Percentiles rank a stretch among this genome's conserved stretches.
These are phyloP conservation scores for Gardenia jasminoides DNA, from an alignment of 257 asterid species.

Conservation along the genomic window DNA sequence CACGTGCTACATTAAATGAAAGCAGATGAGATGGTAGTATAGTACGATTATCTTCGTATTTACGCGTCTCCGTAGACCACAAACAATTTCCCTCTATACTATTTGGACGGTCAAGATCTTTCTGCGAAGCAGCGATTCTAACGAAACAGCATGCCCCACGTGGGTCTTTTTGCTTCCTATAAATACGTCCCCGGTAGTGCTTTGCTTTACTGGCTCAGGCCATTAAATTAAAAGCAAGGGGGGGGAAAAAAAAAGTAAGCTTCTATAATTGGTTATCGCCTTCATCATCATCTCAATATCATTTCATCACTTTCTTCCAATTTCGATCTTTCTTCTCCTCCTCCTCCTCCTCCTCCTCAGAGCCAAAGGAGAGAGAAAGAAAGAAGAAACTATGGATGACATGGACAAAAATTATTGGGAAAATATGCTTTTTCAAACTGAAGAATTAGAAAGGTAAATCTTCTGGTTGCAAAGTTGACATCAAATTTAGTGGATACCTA, in stretches of 20 bases:
- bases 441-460: conserved; percentile 52
- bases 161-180: background rate
- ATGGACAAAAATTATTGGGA: conserved; percentile 50
- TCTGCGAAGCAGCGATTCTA: conserved; percentile 13
- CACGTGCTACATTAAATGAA: too few relatives aligned
- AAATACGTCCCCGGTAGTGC: background rate
- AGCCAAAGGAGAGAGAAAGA: background rate
- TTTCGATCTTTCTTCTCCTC: background rate
- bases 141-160: conserved; percentile 9
- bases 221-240: background rate
- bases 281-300: background rate
- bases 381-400: conserved; percentile 35
- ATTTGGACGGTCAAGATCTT: conserved; percentile 26
- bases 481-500: too few relatives aligned
- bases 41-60: too few relatives aligned
- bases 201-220: background rate
- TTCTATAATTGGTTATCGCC: background rate
- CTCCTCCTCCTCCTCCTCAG: background rate
- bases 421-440: conserved; percentile 48
- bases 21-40: background rate
- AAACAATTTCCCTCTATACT: background rate
- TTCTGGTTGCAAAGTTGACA: background rate
- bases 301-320: too few relatives aligned
- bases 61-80: conserved; percentile 16
- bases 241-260: too few relatives aligned